A percentile compares a stretch with the other conserved stretches of the same genome.
Evolutionary conservation across 2,329 filamentous ascomycete species (phyloP).

Genomic region (Fusarium verrucosum): DNA sequence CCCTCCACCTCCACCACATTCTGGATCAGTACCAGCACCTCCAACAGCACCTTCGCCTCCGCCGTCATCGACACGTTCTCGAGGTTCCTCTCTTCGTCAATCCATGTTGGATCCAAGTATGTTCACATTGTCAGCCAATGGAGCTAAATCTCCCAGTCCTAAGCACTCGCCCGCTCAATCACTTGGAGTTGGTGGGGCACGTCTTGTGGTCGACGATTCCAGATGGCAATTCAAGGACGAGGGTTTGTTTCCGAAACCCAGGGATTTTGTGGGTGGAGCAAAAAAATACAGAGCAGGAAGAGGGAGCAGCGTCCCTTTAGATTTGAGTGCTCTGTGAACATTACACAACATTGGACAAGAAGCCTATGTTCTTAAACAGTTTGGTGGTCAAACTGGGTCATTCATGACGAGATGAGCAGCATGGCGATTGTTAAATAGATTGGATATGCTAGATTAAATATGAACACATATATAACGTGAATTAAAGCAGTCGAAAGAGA

Average conservation of each 20-base stretch:
- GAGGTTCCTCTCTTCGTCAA: slow-evolving; percentile 61
- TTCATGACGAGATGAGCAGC: slow-evolving; percentile 29
- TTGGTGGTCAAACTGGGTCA: background rate
- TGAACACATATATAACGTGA: background rate
- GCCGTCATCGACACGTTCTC: slow-evolving; percentile 50
- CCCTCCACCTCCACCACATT: slow-evolving; percentile 49
- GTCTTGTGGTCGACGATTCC: slow-evolving; percentile 74
- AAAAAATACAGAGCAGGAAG: slow-evolving; percentile 89
- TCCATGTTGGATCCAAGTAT: slow-evolving; percentile 78
- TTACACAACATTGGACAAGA: slow-evolving; percentile 16
- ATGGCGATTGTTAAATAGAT: slow-evolving; percentile 32
- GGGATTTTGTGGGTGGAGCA: slow-evolving; percentile 77
- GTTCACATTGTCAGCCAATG: slow-evolving; percentile 77
- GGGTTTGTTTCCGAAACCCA: slow-evolving; percentile 81
- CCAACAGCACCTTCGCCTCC: slow-evolving; percentile 53
- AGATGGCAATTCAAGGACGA: slow-evolving; percentile 91
- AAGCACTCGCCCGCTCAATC: slow-evolving; percentile 48
- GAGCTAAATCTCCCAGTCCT: slow-evolving; percentile 61
- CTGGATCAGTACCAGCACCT: slow-evolving; percentile 43
- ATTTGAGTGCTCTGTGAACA: slow-evolving; percentile 69
- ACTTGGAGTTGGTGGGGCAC: slow-evolving; percentile 45
- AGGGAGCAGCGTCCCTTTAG: slow-evolving; percentile 92
- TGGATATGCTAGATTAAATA: slow-evolving; percentile 23
- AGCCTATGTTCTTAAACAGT: slow-evolving; percentile 8
- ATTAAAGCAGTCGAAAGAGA: background rate